A percentile compares a stretch with the other conserved stretches of the same genome.
These are phyloP conservation scores for Vitis riparia DNA, from an alignment of 164 flowering plant species.

Conservation along the genomic window DNA sequence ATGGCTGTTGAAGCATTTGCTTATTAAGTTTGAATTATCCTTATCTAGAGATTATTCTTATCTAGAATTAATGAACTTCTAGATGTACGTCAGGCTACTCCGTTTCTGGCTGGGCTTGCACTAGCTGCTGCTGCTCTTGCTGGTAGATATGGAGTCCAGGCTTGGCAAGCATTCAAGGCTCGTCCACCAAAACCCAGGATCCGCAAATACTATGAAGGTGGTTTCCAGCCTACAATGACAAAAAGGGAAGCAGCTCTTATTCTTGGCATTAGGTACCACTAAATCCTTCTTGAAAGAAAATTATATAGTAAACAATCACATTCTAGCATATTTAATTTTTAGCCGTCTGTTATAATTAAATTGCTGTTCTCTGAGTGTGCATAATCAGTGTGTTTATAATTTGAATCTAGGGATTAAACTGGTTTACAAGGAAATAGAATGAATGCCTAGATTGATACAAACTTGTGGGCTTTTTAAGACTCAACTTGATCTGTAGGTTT, in stretches of 20 bases:
- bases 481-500: not conserved
- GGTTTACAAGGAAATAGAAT: not conserved
- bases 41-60: conserved; percentile 8
- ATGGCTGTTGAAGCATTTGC: not conserved
- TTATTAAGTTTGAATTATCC: not conserved
- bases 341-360: not conserved
- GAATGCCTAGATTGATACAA: not conserved
- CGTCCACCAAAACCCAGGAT: conserved; percentile 28
- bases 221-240: conserved; percentile 46
- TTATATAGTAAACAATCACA: not conserved
- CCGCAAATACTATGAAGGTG: conserved; percentile 48
- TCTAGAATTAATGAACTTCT: not conserved
- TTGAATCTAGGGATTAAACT: not conserved
- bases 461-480: not conserved
- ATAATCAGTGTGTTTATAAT: not conserved
- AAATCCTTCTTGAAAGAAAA: not conserved
- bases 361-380: not conserved
- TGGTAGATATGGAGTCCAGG: conserved; percentile 43
- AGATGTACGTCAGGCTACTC: conserved; percentile 35
- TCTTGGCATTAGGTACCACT: conserved; percentile 40
- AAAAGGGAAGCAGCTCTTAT: conserved; percentile 47
- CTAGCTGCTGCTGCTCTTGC: conserved; percentile 50
- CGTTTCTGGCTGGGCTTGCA: conserved; percentile 41
- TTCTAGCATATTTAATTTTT: not conserved
- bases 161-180: conserved; percentile 48